Evolutionary conservation across 1,284 basidiomycete genomes (phyloP).

Genomic region (Ustilago trichophora): DNA sequence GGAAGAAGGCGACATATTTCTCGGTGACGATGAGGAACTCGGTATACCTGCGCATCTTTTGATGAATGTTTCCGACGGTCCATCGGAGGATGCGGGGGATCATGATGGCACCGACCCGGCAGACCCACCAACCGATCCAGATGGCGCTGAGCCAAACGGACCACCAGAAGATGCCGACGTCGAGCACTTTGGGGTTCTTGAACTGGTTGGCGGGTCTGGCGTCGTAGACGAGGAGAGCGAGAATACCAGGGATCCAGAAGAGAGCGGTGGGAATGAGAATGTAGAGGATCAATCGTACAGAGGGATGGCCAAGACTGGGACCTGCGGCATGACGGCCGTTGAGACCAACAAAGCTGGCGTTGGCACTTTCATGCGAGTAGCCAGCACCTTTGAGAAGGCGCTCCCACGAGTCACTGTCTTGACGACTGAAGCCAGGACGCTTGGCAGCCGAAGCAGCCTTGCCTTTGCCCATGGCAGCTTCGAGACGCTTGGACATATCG

Average conservation of each 20-base stretch:
- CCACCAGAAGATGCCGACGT: conserved; percentile 79
- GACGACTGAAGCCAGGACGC: conserved; percentile 23
- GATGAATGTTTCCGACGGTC: conserved; percentile 64
- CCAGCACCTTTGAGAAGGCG: conserved; percentile 45
- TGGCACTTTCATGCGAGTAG: conserved; percentile 34
- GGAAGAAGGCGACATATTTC: conserved; percentile 72
- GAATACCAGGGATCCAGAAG: conserved; percentile 72
- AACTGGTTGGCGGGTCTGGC: conserved; percentile 71
- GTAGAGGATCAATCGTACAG: conserved; percentile 33
- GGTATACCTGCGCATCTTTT: conserved; percentile 70
- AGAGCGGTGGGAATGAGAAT: conserved; percentile 48
- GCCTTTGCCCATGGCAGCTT: conserved; percentile 9
- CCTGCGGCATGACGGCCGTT: conserved; percentile 15
- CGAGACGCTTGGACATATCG: conserved; percentile 17
- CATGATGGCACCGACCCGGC: conserved; percentile 74
- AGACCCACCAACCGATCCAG: conserved; percentile 87
- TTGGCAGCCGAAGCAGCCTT: conserved; percentile 7
- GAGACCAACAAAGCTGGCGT: conserved; percentile 47
- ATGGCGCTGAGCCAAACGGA: conserved; percentile 82
- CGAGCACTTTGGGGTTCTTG: conserved; percentile 69
- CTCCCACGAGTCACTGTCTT: conserved; percentile 51
- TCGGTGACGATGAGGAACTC: conserved; percentile 72
- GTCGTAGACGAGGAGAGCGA: conserved; percentile 75
- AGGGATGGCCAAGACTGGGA: conserved; percentile 19
- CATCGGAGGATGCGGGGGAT: conserved; percentile 33